phyloP scores from a whole-genome alignment of 176 grass and related monocot genomes.

The Tillandsia fasciculata region DNA sequence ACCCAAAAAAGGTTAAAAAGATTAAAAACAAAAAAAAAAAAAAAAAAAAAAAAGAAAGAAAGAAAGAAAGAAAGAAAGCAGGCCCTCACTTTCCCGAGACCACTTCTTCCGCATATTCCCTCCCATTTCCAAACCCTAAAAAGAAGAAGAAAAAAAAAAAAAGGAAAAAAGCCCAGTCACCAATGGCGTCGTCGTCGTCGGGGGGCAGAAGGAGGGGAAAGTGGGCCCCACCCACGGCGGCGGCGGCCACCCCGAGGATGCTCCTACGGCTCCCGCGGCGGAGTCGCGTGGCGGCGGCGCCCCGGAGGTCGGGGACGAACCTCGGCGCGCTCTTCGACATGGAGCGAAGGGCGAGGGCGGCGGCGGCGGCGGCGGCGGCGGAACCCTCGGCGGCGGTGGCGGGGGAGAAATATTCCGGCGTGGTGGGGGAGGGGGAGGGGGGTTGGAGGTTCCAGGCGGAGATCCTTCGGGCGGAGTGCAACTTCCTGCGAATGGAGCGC shows the following conservation, averaged over 20 bases:
- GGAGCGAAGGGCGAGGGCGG: slow-evolving; percentile 40
- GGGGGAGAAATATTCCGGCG: slow-evolving; percentile 3
- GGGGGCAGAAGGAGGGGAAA: slow-evolving; percentile 34
- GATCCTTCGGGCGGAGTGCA: slow-evolving; percentile 89
- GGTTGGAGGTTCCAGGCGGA: slow-evolving; percentile 90
- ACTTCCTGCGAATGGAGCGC: slow-evolving; percentile 86
- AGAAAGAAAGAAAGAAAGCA: no score
- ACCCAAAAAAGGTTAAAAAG: slow-evolving; percentile 20
- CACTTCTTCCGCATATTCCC: neutral
- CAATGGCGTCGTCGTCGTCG: slow-evolving; percentile 20
- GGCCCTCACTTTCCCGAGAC: neutral
- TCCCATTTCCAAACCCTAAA: slow-evolving; percentile 2
- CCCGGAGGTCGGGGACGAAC: slow-evolving; percentile 18
- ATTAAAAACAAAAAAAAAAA: neutral
- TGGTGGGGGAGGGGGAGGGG: neutral
- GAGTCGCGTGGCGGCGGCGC: slow-evolving; percentile 9
- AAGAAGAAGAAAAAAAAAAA: no score
- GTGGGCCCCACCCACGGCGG: slow-evolving; percentile 32
- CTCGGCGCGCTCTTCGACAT: slow-evolving; percentile 57
- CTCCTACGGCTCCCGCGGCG: slow-evolving; percentile 42
- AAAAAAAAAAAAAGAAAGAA: no score
- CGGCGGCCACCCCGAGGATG: slow-evolving; percentile 33
- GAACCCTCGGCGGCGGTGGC: slow-evolving; percentile 32
- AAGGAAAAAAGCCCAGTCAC: neutral
- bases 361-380: no score